Evolutionary conservation across 306 rosid genomes (phyloP), one percentile per base, ranked within the genome.

Genomic region (Corylus heterophylla): DNA sequence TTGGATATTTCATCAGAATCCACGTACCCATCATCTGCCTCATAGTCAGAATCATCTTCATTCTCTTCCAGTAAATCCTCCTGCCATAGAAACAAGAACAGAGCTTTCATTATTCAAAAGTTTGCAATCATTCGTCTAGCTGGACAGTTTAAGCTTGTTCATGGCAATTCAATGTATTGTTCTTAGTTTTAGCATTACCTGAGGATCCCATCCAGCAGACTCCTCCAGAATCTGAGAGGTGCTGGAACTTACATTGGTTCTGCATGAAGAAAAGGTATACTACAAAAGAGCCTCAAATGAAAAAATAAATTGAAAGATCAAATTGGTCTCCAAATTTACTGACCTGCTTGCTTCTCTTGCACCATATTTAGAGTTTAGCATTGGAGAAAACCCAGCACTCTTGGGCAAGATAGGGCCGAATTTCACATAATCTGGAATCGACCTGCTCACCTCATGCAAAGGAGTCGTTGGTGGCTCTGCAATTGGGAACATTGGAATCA

Each of bases 381-480:
- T 39, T 73, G 87, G 76, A 73, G 97, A 87, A 89, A 94, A 89
- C 17, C 95, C 98, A 2, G 97, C 93, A 83, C 90, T 94, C 83
- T 80, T 92, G 22, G 98, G 98, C 89, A 94, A 91, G 63, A 94
- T 92, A 73, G 98, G 97, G 74, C 97, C 97, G 72, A 94, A 94
- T 77, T 94, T 94, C 12, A 92, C 92, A 45, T 86, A 92, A 87
- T 92, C 97, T 29, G 98, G 97, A 86, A 94, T 71, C 6, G 95
- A 89, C 49, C 87, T 66, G 83, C 94, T 92, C 80, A 94, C 86
- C 86, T 94, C 98, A 81, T 89, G 97, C 88, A 91, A 80, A 80
- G 97, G 97, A 75, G 97, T 92, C 97, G 87, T 92, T 12, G 98
- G 98, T 1, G 98, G 97, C 88, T 94, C 98, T 0, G 97, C 98